Percentiles rank a stretch among this genome's conserved stretches.
Conservation (phyloP, 2,329 filamentous ascomycete species). For the Sporothrix pallida region DNA sequence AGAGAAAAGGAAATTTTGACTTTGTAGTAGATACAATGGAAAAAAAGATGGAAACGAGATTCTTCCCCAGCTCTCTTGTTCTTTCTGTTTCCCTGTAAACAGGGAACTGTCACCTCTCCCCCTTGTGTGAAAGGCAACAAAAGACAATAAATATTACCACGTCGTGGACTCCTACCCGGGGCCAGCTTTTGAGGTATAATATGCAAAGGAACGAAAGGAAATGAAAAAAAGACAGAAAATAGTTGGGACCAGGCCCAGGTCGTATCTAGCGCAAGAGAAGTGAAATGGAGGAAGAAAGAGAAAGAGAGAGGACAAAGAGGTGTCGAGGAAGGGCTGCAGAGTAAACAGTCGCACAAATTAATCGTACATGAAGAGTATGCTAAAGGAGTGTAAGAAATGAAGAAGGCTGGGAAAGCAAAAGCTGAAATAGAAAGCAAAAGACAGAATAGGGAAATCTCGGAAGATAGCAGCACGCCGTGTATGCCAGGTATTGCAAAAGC, state of each 20-base stretch:
- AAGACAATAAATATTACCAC: slow-evolving; percentile 33
- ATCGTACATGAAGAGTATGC: slow-evolving; percentile 23
- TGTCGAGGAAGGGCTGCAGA: neutral
- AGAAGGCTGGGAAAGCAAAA: slow-evolving; percentile 16
- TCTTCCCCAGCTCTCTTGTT: neutral
- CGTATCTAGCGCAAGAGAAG: slow-evolving; percentile 28
- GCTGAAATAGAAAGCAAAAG: slow-evolving; percentile 6
- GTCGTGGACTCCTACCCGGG: slow-evolving; percentile 35
- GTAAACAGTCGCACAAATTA: slow-evolving; percentile 22
- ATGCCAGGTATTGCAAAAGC: slow-evolving; percentile 32
- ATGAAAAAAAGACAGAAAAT: slow-evolving; percentile 9
- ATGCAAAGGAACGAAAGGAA: slow-evolving; percentile 26
- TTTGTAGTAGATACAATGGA: slow-evolving; percentile 17
- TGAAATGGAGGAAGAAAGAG: neutral
- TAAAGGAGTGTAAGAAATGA: slow-evolving; percentile 31
- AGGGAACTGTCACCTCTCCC: neutral
- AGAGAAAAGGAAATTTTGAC: neutral
- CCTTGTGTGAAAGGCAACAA: neutral
- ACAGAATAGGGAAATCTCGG: neutral
- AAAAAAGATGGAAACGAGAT: slow-evolving; percentile 1
- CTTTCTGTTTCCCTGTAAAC: neutral
- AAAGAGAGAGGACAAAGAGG: neutral
- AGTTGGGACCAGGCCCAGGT: slow-evolving; percentile 28
- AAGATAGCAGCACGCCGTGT: slow-evolving; percentile 23
- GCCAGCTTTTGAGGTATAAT: slow-evolving; percentile 33